A percentile compares a stretch with the other conserved stretches of the same genome.
Evolutionary conservation across 1,139 yeast genomes (phyloP).

Genomic region (Magnusiomyces magnusii): DNA sequence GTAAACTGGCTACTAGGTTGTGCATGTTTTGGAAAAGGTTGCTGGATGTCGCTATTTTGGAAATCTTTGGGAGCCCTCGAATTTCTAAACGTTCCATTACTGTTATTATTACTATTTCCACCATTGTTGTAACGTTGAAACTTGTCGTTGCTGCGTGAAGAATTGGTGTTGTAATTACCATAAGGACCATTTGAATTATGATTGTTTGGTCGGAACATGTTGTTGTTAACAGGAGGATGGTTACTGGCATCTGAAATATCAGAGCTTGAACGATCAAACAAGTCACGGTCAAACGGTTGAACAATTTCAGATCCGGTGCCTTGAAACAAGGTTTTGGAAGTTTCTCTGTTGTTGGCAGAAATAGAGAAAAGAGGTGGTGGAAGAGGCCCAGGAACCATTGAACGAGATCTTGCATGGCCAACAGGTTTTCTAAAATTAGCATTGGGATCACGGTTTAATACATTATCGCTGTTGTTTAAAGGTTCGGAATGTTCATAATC

Average conservation of each 20-base stretch:
- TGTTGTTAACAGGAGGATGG: not conserved
- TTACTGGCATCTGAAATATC: slow-evolving; percentile 6
- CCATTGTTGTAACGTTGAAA: no score
- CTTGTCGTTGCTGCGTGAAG: no score
- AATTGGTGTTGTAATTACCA: no score
- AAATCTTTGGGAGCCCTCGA: slow-evolving; percentile 7
- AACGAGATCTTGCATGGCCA: slow-evolving; percentile 1
- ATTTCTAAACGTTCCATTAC: not conserved
- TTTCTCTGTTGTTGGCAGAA: slow-evolving; percentile 2
- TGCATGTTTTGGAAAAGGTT: not conserved
- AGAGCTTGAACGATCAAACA: slow-evolving; percentile 8
- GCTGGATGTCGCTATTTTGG: slow-evolving; percentile 4
- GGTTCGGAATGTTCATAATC: slow-evolving; percentile 8
- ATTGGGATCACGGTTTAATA: not conserved
- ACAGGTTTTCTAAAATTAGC: not conserved
- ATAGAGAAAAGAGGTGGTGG: slow-evolving; percentile 3
- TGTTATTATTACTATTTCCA: not conserved
- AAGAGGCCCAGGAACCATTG: not conserved
- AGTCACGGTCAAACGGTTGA: slow-evolving; percentile 6
- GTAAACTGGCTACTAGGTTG: not conserved
- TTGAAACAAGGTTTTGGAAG: not conserved
- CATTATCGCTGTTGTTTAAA: not conserved
- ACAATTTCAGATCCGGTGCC: not conserved
- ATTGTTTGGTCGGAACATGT: slow-evolving; percentile 2
- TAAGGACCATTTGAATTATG: not conserved